A percentile compares a stretch with the other conserved stretches of the same genome.
phyloP scores from a whole-genome alignment of 805 yeast species.

The Starmerella scarabaei region DNA sequence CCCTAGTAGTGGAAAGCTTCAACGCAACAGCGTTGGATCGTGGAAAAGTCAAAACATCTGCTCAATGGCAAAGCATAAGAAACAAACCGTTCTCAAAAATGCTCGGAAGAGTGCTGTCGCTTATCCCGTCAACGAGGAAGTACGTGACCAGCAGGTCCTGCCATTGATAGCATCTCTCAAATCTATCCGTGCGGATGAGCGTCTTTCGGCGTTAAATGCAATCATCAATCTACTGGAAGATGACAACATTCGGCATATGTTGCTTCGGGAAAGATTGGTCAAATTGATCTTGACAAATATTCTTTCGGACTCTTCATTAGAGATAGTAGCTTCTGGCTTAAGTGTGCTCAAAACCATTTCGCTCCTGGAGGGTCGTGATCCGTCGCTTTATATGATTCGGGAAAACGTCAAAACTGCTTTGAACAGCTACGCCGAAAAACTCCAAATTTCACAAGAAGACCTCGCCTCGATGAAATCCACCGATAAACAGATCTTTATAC shows the following conservation, averaged over 20 bases:
- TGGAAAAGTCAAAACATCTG: too few relatives aligned
- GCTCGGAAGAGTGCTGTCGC: conserved; percentile 13
- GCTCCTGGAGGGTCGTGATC: conserved; percentile 78
- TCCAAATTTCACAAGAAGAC: not conserved
- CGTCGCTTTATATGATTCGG: conserved; percentile 64
- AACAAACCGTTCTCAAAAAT: conserved; percentile 3
- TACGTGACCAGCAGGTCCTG: conserved; percentile 43
- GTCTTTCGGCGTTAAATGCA: conserved; percentile 64
- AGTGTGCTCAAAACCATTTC: conserved; percentile 72
- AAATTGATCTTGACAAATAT: conserved; percentile 50
- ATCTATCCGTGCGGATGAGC: conserved; percentile 54
- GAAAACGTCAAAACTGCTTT: conserved; percentile 36
- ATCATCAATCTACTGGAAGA: conserved; percentile 63
- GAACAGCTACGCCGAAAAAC: not conserved
- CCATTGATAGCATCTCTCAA: conserved; percentile 57
- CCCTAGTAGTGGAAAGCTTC: not conserved
- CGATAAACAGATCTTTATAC: not conserved
- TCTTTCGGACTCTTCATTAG: conserved; percentile 55
- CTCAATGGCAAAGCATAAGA: conserved; percentile 13
- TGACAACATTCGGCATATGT: conserved; percentile 42
- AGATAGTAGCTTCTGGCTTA: conserved; percentile 64
- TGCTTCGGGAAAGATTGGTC: conserved; percentile 61
- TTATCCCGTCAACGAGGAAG: conserved; percentile 34
- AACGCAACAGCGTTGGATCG: too few relatives aligned
- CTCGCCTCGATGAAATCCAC: not conserved